Evolutionary conservation across 2,329 filamentous ascomycete genomes (phyloP), one percentile per base, ranked within the genome.

Genomic region (Podosphaera leucotricha): DNA sequence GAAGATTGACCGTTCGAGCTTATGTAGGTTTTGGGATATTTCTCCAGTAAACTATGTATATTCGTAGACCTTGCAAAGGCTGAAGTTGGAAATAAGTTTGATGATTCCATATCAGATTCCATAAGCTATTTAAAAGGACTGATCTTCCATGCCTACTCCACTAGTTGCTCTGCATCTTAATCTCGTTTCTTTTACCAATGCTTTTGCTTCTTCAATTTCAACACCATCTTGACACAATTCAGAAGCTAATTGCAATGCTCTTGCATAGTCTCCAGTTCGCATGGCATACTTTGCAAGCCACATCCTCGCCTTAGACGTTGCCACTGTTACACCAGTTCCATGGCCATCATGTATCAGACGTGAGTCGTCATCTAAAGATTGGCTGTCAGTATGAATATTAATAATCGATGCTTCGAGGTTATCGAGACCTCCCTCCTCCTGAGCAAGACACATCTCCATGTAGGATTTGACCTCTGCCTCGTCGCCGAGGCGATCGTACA

Each of bases 161-260:
- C 38, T 49, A 33, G 44, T 47, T 39, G 45, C 60, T 38, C 56
- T 57, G 37, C 85, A 70, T 51, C 81, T 71, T 3, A 80, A 80
- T 52, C 86, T 71, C 11, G 92, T 77, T 60, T 95, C 87, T 48
- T 84, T 71, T 48, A 93, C 80, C 52, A 95, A 64, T 2, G 85
- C 84, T 63, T 95, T 95, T 22, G 90, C 90, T 61, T 98, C 90
- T 59, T 98, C 90, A 2, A 95, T 84, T 61, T 95, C 90, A 21
- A 92, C 77, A 0, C 90, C 90, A 60, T 98, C 90, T 61, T 94
- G 84, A 58, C 86, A 94, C 39, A 98, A 65, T 61, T 98, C 90
- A 48, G 78, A 84, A 0, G 85, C 86, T 37, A 95, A 64, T 49
- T 83, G 74, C 61, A 80, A 80, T 3, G 84, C 83, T 18, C 80